Base-by-base conservation (phyloP, 768 basidiomycete genomes). In the Russula vinacea region DNA sequence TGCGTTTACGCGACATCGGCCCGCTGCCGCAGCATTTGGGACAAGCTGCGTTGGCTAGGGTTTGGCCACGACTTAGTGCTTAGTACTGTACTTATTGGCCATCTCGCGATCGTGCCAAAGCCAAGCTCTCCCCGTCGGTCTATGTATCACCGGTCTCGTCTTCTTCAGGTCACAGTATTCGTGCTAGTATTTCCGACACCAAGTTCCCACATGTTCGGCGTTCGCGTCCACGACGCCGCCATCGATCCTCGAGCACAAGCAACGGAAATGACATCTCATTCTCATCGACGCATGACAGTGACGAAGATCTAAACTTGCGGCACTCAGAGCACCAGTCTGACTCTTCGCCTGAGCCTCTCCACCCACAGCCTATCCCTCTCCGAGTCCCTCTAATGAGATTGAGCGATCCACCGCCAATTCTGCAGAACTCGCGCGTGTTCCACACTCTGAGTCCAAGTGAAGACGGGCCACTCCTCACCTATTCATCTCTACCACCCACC, bases 401-500 rank as follows among this genome's bases (percentile, higher is more conserved):
- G 22, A 68, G 67, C 22, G 56, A 67, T 37, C 62, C 66, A 8
- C 29, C 29, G 37, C 29, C 55, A 5, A 22, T 40, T 19, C 60
- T 64, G 24, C 52, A 64, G 26, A 53, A 64, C 52, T 58, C 68
- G 33, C 62, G 45, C 37, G 14, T 35, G 17, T 67, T 64, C 29
- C 58, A 22, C 33, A n/a, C 47, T 6, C 47, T 59, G 22, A 62
- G 56, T 51, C 51, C 68, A 16, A 42, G 55, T 29, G 62, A 64
- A 11, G 62, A 65, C 4, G 51, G 57, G 2, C 73, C 75, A 55
- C 83, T 82, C 14, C 75, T 85, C 29, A 79, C 84, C 0, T 91
- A 91, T 69, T 81, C 87, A 6, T 91, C 89, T 0, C 79, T 91
- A 47, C 89, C 89, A 5, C 82, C 89, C 0, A 88, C 89, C 10